Evolutionary conservation across 2,329 filamentous ascomycete genomes (phyloP).

Genomic region (Macrophomina tecta): DNA sequence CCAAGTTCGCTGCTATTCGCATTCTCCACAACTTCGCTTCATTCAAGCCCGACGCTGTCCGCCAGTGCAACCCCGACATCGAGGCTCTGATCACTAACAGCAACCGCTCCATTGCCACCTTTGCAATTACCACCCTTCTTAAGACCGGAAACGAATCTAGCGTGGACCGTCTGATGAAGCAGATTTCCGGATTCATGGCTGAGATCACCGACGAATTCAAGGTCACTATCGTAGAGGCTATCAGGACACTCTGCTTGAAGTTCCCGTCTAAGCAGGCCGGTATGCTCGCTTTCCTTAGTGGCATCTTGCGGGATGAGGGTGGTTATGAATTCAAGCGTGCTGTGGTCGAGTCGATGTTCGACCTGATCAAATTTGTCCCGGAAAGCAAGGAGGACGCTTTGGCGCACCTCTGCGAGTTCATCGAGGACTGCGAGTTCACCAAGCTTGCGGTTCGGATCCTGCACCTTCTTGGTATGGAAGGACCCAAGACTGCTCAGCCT

Average conservation of each 20-base stretch:
- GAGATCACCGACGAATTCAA: constrained; percentile 99
- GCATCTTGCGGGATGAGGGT: constrained; percentile 95
- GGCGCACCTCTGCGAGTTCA: constrained; percentile 96
- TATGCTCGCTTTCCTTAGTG: constrained; percentile 96
- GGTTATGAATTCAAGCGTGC: constrained; percentile 98
- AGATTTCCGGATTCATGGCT: constrained; percentile 97
- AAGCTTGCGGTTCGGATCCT: constrained; percentile 95
- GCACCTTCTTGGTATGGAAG: constrained; percentile 91
- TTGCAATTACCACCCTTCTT: constrained; percentile 95
- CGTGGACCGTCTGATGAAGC: constrained; percentile 97
- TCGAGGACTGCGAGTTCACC: constrained; percentile 98
- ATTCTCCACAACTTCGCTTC: constrained; percentile 96
- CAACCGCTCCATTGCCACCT: constrained; percentile 97
- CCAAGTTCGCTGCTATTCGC: constrained; percentile 95
- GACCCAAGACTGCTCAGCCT: constrained; percentile 91
- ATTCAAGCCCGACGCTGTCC: constrained; percentile 92
- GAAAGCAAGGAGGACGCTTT: constrained; percentile 83
- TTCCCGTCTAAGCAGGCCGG: constrained; percentile 98
- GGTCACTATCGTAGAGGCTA: constrained; percentile 99
- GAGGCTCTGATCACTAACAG: constrained; percentile 95
- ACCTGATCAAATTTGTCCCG: constrained; percentile 97
- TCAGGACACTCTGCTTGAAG: constrained; percentile 94
- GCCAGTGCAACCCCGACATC: constrained; percentile 95
- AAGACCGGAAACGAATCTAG: constrained; percentile 98
- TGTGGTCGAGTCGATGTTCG: constrained; percentile 99